phyloP scores from a whole-genome alignment of 768 basidiomycete species.

The Podaxis sp. region DNA sequence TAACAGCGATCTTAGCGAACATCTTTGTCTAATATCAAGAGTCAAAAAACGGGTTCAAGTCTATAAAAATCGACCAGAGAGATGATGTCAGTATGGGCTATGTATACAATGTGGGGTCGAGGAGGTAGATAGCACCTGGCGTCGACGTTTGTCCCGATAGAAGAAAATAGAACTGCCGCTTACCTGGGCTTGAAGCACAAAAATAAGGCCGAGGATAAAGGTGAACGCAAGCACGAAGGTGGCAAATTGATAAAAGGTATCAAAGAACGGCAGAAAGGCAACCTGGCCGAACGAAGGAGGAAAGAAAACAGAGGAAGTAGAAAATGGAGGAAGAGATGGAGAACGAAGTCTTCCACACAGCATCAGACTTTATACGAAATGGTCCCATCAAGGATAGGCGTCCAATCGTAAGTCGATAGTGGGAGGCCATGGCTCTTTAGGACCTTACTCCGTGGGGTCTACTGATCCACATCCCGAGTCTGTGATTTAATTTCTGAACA shows the following conservation, averaged over 20 bases:
- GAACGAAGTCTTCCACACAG: neutral
- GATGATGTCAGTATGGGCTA: slow-evolving; percentile 13
- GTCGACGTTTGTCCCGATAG: neutral
- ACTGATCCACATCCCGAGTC: neutral
- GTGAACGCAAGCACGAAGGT: slow-evolving; percentile 15
- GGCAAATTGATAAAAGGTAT: slow-evolving; percentile 21
- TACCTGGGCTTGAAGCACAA: slow-evolving; percentile 28
- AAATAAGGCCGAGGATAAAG: slow-evolving; percentile 27
- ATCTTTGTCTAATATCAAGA: slow-evolving; percentile 26
- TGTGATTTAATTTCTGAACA: neutral
- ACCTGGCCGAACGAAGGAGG: slow-evolving; percentile 37
- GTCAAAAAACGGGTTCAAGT: neutral
- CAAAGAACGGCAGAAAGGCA: slow-evolving; percentile 36
- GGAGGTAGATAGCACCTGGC: neutral
- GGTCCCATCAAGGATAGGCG: neutral
- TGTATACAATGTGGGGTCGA: neutral
- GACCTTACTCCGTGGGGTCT: neutral
- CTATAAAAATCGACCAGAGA: neutral
- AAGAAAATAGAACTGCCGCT: slow-evolving; percentile 11
- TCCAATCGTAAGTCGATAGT: too few relatives aligned
- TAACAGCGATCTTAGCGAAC: slow-evolving; percentile 38
- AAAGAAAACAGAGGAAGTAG: slow-evolving; percentile 18
- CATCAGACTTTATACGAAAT: neutral
- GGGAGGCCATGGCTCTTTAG: neutral
- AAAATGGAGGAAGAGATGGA: slow-evolving; percentile 19